These are phyloP conservation scores for Nephelium lappaceum DNA, from an alignment of 345 rosid genomes.

Conservation along the genomic window DNA sequence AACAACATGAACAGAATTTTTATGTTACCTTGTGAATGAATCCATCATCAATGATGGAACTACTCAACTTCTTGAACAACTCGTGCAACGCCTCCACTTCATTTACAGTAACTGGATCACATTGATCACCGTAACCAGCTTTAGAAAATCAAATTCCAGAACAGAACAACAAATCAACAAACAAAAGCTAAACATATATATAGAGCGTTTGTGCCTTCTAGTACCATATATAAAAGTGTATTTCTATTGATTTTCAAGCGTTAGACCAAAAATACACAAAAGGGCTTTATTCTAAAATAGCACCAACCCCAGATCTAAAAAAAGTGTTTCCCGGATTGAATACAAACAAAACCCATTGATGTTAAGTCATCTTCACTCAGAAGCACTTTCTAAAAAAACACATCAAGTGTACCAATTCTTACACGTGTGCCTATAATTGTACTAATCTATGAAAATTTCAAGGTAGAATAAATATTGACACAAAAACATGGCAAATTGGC, in stretches of 20 bases:
- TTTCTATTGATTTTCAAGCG: no score
- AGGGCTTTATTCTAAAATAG: no score
- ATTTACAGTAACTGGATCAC: slow-evolving; percentile 58
- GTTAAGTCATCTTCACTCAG: not conserved
- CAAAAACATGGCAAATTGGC: no score
- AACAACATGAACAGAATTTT: not conserved
- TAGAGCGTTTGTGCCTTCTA: no score
- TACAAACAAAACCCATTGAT: no score
- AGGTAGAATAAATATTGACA: no score
- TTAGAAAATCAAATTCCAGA: slow-evolving; percentile 10
- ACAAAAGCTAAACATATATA: not conserved
- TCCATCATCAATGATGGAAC: slow-evolving; percentile 67
- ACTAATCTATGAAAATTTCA: no score
- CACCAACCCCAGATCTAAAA: not conserved
- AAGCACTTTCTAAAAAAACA: not conserved
- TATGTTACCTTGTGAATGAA: slow-evolving; percentile 53
- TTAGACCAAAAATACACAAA: no score
- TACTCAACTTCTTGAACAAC: slow-evolving; percentile 57
- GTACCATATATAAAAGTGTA: not conserved
- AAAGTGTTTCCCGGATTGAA: not conserved
- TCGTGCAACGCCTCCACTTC: slow-evolving; percentile 67
- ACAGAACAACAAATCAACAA: not conserved
- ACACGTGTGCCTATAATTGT: not conserved
- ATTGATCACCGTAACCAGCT: not conserved
- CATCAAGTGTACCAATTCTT: slow-evolving; percentile 7